Evolutionary conservation across 2,329 filamentous ascomycete genomes (phyloP), one percentile per base, ranked within the genome.

Genomic region (Epichloe coenophiala): DNA sequence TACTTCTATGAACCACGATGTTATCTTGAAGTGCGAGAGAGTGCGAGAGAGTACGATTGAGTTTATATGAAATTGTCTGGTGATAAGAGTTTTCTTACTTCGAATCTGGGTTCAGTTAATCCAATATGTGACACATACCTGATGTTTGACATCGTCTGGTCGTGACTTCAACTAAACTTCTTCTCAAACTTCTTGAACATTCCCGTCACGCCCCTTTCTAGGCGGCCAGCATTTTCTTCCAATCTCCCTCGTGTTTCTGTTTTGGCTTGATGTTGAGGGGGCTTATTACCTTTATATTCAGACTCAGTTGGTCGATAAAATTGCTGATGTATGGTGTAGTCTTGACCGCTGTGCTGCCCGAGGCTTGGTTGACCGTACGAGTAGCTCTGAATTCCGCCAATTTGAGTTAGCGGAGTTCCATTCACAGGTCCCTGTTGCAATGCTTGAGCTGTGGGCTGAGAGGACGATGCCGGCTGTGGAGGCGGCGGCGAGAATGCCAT

Each of bases 141-240:
- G 9, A 31, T 31, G 8, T 11, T 31, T 31, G 1, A 31, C 27
- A 3, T 31, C 9, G 15, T 44, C 23, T 1, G 15, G 9, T 23
- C 33, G 17, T 36, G 23, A 21, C 7, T 21, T 47, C 64, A 80
- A 0, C 73, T 75, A 67, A 84, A 82, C 62, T 80, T 85, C 78
- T 86, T 88, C 70, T 89, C 85, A 65, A 89, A 75, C 68, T 83
- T 87, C 75, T 84, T 88, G 56, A 89, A 65, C 71, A 88, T 83
- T 6, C 81, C 80, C 31, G 79, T 77, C 4, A 88, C 77, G 1
- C 83, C 81, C 63, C 80, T 81, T 68, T 89, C 85, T 36, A 88
- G 59, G 58, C 78, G 74, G 31, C 78, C 80, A 0, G 83, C 79
- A 53, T 78, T 76, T 62, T 81, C 77, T 59, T 86, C 84, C 33